Conservation (phyloP, 768 basidiomycete genomes). For the Lyophyllum decastes region DNA sequence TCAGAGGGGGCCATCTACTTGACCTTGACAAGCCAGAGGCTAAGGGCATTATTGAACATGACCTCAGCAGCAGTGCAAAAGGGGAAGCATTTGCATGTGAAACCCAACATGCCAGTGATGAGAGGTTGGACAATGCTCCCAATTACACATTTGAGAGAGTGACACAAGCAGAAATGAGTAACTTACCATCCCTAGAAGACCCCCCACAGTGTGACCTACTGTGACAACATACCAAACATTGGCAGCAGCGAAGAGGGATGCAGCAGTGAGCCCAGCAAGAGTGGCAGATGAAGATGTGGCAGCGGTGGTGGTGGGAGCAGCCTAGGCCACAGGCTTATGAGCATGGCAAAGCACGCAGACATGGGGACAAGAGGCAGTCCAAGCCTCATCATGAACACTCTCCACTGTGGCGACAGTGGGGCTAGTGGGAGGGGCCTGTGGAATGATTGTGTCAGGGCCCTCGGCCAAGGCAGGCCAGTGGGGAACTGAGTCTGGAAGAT, state of each 20-base stretch:
- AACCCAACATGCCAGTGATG: background rate
- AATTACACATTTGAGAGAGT: too few relatives aligned
- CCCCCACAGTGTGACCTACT: background rate
- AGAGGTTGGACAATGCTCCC: background rate
- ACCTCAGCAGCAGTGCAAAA: background rate
- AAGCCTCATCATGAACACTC: too few relatives aligned
- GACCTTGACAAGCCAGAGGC: background rate
- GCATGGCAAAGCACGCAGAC: background rate
- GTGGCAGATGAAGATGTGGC: too few relatives aligned
- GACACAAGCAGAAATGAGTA: background rate
- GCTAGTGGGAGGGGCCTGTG: background rate
- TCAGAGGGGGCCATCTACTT: background rate
- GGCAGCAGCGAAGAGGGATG: background rate
- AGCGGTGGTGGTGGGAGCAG: too few relatives aligned
- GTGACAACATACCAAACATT: background rate
- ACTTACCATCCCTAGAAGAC: background rate
- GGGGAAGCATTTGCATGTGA: background rate
- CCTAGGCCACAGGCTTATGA: too few relatives aligned
- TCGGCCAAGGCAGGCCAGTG: too few relatives aligned
- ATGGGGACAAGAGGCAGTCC: background rate
- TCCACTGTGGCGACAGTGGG: too few relatives aligned
- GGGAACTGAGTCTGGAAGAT: too few relatives aligned
- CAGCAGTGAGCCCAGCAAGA: too few relatives aligned
- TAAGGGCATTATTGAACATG: background rate
- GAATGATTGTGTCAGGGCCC: background rate